These are phyloP conservation scores for Fusarium sp. DNA, from an alignment of 2,329 filamentous ascomycete species.

Conservation along the genomic window DNA sequence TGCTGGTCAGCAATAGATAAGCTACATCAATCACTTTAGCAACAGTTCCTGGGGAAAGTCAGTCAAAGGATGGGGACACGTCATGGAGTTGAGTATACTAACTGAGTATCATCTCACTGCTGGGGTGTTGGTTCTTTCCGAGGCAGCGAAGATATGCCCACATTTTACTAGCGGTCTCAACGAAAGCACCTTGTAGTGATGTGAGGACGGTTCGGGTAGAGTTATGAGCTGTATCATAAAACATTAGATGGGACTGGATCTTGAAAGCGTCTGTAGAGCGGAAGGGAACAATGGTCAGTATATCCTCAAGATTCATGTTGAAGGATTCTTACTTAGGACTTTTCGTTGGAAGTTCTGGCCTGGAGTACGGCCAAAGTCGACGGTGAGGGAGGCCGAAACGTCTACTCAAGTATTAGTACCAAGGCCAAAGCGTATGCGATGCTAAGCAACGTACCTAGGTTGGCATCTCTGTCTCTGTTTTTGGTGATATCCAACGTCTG, in stretches of 20 bases:
- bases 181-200: slow-evolving; percentile 81
- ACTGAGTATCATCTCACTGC: slow-evolving; percentile 71
- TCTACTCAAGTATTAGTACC: slow-evolving; percentile 28
- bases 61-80: background rate
- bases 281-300: background rate
- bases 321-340: slow-evolving; percentile 67
- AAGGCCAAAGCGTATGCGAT: background rate
- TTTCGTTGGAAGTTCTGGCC: slow-evolving; percentile 86
- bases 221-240: slow-evolving; percentile 85
- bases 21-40: slow-evolving; percentile 73
- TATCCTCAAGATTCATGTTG: background rate
- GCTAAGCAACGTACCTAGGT: slow-evolving; percentile 57
- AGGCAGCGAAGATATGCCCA: slow-evolving; percentile 72
- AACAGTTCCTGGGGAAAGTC: slow-evolving; percentile 65
- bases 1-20: slow-evolving; percentile 70
- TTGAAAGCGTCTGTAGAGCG: slow-evolving; percentile 72
- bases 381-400: slow-evolving; percentile 78
- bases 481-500: slow-evolving; percentile 79
- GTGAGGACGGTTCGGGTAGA: slow-evolving; percentile 71
- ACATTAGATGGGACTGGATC: slow-evolving; percentile 85
- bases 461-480: slow-evolving; percentile 66
- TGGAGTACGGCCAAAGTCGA: slow-evolving; percentile 77
- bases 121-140: slow-evolving; percentile 65
- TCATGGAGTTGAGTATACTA: slow-evolving; percentile 45
- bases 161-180: slow-evolving; percentile 81